Evolutionary conservation across 1,284 basidiomycete species (phyloP).

Genomic region (Trichosporon ovoides): DNA sequence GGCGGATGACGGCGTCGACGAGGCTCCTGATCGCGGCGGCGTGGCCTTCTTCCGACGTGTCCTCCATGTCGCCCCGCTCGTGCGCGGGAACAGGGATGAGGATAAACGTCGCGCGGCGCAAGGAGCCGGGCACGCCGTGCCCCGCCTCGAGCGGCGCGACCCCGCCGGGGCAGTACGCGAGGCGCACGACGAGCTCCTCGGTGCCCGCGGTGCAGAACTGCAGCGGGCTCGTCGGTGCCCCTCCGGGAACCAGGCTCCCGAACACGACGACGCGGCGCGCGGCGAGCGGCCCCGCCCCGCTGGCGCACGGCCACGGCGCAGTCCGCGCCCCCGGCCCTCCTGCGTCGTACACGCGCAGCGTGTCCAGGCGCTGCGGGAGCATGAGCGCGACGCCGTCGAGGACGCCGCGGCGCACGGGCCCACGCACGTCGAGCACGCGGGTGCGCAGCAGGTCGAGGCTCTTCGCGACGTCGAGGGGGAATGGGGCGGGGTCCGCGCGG

Average conservation of each 20-base stretch:
- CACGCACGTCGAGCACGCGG: background rate
- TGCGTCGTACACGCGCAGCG: background rate
- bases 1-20: background rate
- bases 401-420: background rate
- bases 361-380: background rate
- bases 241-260: background rate
- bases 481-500: background rate
- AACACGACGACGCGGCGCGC: background rate
- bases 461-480: background rate
- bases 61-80: background rate
- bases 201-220: background rate
- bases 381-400: background rate
- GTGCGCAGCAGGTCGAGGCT: background rate
- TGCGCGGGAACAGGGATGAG: background rate
- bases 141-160: background rate
- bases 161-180: background rate
- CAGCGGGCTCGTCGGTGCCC: background rate
- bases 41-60: no score
- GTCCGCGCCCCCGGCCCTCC: background rate
- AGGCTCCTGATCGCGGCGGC: background rate
- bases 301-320: background rate
- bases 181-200: background rate
- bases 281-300: background rate
- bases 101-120: background rate
- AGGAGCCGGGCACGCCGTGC: background rate